Conservation (phyloP, 2,329 filamentous ascomycete species). For the Alternaria gaisen region DNA sequence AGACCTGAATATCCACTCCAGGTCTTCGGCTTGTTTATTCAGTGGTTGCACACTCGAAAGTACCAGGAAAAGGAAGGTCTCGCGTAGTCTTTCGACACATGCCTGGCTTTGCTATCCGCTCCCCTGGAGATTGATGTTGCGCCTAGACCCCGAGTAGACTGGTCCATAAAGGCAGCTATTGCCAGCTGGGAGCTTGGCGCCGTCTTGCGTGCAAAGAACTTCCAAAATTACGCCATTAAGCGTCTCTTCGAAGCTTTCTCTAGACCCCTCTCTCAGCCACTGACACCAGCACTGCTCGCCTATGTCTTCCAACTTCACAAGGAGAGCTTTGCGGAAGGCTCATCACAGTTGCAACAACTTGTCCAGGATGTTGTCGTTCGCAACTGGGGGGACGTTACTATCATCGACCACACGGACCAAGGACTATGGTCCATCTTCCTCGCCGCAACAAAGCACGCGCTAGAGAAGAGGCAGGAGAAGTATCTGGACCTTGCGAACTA, state of each 20-base stretch:
- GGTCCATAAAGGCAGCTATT: fast-evolving
- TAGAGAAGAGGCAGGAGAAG: background rate
- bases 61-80: background rate
- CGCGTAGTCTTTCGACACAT: background rate
- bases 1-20: background rate
- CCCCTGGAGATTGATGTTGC: background rate
- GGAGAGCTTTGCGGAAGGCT: background rate
- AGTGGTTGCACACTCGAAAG: background rate
- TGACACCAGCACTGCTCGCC: background rate
- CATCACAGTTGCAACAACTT: background rate
- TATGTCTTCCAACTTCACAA: background rate
- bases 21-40: background rate
- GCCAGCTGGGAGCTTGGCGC: background rate
- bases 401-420: background rate
- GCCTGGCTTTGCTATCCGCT: background rate
- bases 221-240: background rate
- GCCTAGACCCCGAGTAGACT: background rate
- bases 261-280: background rate
- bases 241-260: background rate
- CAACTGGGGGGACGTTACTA: background rate
- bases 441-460: background rate
- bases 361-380: background rate
- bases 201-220: background rate
- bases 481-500: too few species aligned
- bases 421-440: background rate